Evolutionary conservation across 371 early-diverging fungal species (phyloP).

Genomic region (Apophysomyces elegans): DNA sequence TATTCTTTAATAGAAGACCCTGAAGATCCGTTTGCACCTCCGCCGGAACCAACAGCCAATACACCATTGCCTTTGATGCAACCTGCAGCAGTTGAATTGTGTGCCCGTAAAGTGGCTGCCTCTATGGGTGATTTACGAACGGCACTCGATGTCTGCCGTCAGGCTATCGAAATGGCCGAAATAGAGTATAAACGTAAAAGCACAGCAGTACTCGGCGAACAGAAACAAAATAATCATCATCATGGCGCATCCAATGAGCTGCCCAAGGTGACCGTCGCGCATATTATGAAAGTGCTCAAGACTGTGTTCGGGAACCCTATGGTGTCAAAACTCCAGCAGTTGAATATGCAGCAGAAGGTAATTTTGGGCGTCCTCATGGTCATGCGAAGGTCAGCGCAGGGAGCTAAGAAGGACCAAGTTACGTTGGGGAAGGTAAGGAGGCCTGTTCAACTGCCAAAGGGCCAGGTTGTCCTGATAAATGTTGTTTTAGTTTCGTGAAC

Average conservation of each 20-base stretch:
- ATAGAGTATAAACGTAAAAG: constrained; percentile 55
- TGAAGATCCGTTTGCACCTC: constrained; percentile 19
- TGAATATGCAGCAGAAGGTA: constrained; percentile 84
- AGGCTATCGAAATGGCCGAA: constrained; percentile 84
- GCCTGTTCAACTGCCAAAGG: neutral
- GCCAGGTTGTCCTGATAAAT: too few species aligned
- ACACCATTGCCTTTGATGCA: constrained; percentile 69
- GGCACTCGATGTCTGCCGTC: constrained; percentile 89
- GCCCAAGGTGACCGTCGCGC: constrained; percentile 81
- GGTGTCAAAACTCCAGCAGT: constrained; percentile 62
- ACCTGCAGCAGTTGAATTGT: constrained; percentile 86
- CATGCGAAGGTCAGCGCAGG: constrained; percentile 34
- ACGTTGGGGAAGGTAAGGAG: constrained; percentile 53
- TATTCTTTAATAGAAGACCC: constrained; percentile 41
- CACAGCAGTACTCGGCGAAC: constrained; percentile 32
- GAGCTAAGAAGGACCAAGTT: constrained; percentile 47
- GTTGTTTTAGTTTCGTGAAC: constrained; percentile 50
- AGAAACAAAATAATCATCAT: constrained; percentile 9
- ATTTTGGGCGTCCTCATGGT: constrained; percentile 61
- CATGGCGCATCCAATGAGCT: neutral
- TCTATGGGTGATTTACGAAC: constrained; percentile 90
- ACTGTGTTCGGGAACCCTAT: constrained; percentile 67
- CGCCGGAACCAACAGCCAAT: constrained; percentile 16
- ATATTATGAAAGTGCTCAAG: constrained; percentile 76
- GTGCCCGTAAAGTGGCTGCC: constrained; percentile 91